Evolutionary conservation across 371 early-diverging fungal genomes (phyloP).

Genomic region (Synchytrium microbalum): DNA sequence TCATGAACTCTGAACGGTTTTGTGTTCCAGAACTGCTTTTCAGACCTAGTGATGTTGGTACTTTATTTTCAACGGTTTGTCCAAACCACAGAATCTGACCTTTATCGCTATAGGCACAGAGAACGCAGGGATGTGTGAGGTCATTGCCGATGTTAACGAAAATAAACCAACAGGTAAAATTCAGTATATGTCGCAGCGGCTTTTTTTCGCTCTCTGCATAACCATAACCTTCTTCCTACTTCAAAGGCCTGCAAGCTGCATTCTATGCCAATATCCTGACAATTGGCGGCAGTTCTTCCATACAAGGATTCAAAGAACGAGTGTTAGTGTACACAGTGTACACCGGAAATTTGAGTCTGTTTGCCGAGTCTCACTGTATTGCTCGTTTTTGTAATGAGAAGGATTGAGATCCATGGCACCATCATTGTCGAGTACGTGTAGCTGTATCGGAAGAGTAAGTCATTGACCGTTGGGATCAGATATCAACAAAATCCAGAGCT

Average conservation of each 20-base stretch:
- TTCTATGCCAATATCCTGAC: slow-evolving; percentile 70
- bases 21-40: slow-evolving; percentile 79
- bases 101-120: slow-evolving; percentile 43
- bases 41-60: slow-evolving; percentile 73
- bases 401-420: slow-evolving; percentile 62
- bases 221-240: too few species aligned
- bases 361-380: neutral
- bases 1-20: slow-evolving; percentile 54
- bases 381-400: slow-evolving; percentile 11
- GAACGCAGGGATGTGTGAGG: slow-evolving; percentile 74
- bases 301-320: slow-evolving; percentile 62
- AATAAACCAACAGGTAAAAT: slow-evolving; percentile 20
- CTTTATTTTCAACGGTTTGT: neutral
- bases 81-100: slow-evolving; percentile 1
- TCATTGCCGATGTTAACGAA: slow-evolving; percentile 57
- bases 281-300: slow-evolving; percentile 63
- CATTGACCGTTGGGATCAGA: too few species aligned
- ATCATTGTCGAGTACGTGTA: slow-evolving; percentile 55
- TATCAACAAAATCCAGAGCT: too few species aligned
- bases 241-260: slow-evolving; percentile 58
- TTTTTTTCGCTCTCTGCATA: too few species aligned
- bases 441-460: slow-evolving; percentile 54
- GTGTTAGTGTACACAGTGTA: slow-evolving; percentile 41
- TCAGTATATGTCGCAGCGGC: too few species aligned
- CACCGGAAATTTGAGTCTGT: neutral